Conservation (phyloP, 2,329 filamentous ascomycete genomes). For the Penicillium sp. region DNA sequence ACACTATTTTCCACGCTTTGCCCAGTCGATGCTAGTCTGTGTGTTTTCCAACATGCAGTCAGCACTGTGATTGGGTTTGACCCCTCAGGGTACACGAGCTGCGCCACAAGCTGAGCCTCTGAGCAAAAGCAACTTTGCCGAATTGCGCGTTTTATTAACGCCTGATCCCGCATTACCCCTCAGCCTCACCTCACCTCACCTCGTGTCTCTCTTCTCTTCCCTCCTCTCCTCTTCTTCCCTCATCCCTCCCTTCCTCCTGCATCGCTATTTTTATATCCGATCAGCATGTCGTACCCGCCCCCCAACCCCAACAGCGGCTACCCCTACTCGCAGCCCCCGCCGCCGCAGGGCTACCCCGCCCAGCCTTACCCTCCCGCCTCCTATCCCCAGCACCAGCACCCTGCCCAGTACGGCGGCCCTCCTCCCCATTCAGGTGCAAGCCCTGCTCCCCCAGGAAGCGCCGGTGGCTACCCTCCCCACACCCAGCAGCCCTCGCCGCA, state of each 20-base stretch:
- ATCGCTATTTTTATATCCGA: background rate
- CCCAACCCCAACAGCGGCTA: constrained; percentile 11
- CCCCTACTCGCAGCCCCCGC: constrained; percentile 15
- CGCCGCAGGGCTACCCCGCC: constrained; percentile 17
- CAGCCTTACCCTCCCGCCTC: constrained; percentile 14
- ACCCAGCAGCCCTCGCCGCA: constrained; percentile 14
- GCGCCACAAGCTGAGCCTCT: background rate
- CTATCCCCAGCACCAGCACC: constrained; percentile 1
- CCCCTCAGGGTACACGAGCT: background rate
- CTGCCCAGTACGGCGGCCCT: background rate
- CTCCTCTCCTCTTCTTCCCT: background rate
- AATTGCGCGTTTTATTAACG: background rate
- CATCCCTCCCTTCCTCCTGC: background rate
- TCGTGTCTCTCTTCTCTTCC: background rate
- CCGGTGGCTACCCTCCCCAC: background rate
- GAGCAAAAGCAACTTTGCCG: background rate
- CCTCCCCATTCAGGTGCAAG: background rate
- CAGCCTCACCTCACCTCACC: constrained; percentile 5
- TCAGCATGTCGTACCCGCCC: constrained; percentile 14
- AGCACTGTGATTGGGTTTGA: background rate
- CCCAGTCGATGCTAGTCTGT: background rate
- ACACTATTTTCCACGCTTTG: background rate
- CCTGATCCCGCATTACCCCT: background rate
- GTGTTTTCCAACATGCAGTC: no score
- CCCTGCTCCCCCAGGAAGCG: constrained; percentile 4